A percentile compares a stretch with the other conserved stretches of the same genome.
These are phyloP conservation scores for Fusarium keratoplasticum DNA, from an alignment of 2,329 filamentous ascomycete species.

Conservation along the genomic window DNA sequence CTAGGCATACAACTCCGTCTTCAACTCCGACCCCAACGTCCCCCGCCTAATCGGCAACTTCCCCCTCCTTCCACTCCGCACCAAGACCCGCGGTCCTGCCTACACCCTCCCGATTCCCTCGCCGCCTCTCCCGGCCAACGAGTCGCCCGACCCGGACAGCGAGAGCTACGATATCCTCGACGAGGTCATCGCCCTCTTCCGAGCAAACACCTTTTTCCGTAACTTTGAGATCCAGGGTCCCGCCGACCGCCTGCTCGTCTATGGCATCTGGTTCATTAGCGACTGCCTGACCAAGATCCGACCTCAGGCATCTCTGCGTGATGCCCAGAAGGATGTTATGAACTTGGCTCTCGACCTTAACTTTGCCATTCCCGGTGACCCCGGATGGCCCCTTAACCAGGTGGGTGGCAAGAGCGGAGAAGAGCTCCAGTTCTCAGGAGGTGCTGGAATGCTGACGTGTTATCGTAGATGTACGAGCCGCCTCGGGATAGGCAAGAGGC, in stretches of 20 bases:
- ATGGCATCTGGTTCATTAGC: slow-evolving; percentile 94
- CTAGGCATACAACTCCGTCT: slow-evolving; percentile 98
- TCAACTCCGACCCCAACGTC: slow-evolving; percentile 81
- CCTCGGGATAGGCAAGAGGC: slow-evolving; percentile 89
- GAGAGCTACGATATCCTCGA: slow-evolving; percentile 97
- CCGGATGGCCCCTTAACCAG: slow-evolving; percentile 93
- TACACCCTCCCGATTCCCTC: slow-evolving; percentile 79
- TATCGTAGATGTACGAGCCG: slow-evolving; percentile 81
- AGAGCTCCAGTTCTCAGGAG: neutral
- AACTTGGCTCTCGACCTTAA: slow-evolving; percentile 92
- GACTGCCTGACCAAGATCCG: slow-evolving; percentile 91
- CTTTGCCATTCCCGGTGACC: slow-evolving; percentile 95
- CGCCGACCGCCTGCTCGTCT: slow-evolving; percentile 93
- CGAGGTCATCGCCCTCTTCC: slow-evolving; percentile 92
- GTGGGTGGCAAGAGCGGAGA: slow-evolving; percentile 51
- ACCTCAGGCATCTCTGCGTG: slow-evolving; percentile 72
- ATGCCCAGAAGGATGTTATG: slow-evolving; percentile 79
- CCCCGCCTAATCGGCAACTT: slow-evolving; percentile 83
- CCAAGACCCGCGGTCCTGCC: slow-evolving; percentile 93
- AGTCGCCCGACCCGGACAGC: slow-evolving; percentile 82
- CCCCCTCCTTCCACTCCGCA: slow-evolving; percentile 92
- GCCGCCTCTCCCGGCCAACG: slow-evolving; percentile 66
- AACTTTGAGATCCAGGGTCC: slow-evolving; percentile 99
- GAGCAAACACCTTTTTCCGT: slow-evolving; percentile 98
- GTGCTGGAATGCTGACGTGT: slow-evolving; percentile 14